Base-by-base conservation (phyloP, 139 green algal species). In the Parachlorella kessleri region DNA sequence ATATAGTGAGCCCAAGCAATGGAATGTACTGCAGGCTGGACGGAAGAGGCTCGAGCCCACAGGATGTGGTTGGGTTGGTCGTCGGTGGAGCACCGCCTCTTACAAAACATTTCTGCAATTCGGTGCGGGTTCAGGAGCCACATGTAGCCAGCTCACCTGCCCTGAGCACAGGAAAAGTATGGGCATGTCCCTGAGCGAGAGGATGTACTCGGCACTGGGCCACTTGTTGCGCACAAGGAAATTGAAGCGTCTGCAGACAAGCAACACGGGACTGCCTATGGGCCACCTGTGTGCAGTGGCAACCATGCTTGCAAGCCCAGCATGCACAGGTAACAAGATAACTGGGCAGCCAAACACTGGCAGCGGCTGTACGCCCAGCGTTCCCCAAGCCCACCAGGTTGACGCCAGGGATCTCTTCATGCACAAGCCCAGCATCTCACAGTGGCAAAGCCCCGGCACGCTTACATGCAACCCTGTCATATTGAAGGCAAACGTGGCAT, bases 211-310 rank as follows among this genome's bases (percentile, higher is more conserved):
- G 3, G 85, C 39, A 72, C 88, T 98, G 39, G 77, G 37, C 95
- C 95, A 98, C 83, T 93, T 94, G 77, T 95, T 97, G 66, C 92
- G 89, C 21, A 98, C 85, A 54, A 98, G 82, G 33, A 86, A 96
- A 84, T 98, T 98, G 77, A 38, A n/a, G n/a, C n/a, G n/a, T n/a
- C n/a, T n/a, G n/a, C n/a, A n/a, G n/a, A n/a, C n/a, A n/a, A n/a
- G n/a, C n/a, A n/a, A n/a, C n/a, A n/a, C n/a, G n/a, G n/a, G n/a
- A n/a, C n/a, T n/a, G n/a, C n/a, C n/a, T n/a, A n/a, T n/a, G n/a
- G n/a, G n/a, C n/a, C n/a, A n/a, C n/a, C n/a, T n/a, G n/a, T n/a
- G n/a, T n/a, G n/a, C n/a, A n/a, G n/a, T n/a, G n/a, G n/a, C n/a
- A n/a, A n/a, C n/a, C n/a, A n/a, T n/a, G n/a, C n/a, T n/a, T n/a